Evolutionary conservation across 2,329 filamentous ascomycete genomes (phyloP).

Genomic region (Exserohilum rostratum): DNA sequence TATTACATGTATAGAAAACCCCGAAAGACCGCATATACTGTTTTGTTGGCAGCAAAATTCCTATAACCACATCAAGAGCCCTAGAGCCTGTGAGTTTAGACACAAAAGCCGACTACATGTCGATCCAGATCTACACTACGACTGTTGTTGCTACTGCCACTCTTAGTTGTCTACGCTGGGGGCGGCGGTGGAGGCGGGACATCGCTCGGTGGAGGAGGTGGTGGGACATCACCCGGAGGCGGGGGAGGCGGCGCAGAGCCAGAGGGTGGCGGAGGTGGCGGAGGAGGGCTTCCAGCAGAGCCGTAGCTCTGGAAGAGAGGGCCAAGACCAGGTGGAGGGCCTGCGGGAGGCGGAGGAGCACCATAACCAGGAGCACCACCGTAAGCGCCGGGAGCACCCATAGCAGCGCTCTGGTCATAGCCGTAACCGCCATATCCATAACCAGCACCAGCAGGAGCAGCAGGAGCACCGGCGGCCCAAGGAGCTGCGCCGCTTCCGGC

Average conservation of each 20-base stretch:
- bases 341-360: constrained; percentile 50
- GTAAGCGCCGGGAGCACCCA: constrained; percentile 49
- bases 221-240: constrained; percentile 59
- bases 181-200: constrained; percentile 56
- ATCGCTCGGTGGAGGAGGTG: constrained; percentile 64
- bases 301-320: constrained; percentile 72
- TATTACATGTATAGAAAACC: constrained; percentile 7
- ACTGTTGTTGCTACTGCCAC: not conserved
- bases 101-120: not conserved
- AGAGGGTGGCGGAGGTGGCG: constrained; percentile 67
- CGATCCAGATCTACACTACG: constrained; percentile 2
- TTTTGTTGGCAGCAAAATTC: not conserved
- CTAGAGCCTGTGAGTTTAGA: constrained; percentile 1
- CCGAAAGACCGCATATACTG: not conserved
- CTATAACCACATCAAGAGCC: constrained; percentile 1
- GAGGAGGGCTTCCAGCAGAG: constrained; percentile 60
- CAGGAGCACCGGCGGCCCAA: constrained; percentile 50
- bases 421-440: constrained; percentile 54
- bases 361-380: constrained; percentile 53
- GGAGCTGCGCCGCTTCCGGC: constrained; percentile 41
- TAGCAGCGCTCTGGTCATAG: constrained; percentile 36
- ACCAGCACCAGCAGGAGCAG: constrained; percentile 38
- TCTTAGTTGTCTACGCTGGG: constrained; percentile 24
- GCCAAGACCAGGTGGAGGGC: constrained; percentile 61
- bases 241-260: constrained; percentile 66